Percentiles rank a stretch among this genome's conserved stretches.
These are phyloP conservation scores for Dryas integrifolia DNA, from an alignment of 331 rosid genomes.

Conservation along the genomic window DNA sequence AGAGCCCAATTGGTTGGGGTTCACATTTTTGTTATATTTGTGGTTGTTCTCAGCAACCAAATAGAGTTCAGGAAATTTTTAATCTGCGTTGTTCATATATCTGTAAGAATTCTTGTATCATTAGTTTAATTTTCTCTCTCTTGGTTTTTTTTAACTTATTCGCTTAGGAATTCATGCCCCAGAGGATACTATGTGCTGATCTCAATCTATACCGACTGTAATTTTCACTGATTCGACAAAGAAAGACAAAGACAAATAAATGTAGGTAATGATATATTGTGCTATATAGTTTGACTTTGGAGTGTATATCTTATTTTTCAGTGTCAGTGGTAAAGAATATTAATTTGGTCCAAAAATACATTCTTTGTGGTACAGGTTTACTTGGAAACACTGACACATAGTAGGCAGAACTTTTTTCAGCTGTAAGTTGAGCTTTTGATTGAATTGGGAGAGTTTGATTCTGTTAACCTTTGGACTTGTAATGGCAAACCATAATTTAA, in stretches of 20 bases:
- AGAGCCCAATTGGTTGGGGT: neutral
- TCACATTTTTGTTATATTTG: neutral
- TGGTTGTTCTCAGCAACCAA: neutral
- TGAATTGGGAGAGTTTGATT: neutral
- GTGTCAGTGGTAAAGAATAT: neutral
- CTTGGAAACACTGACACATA: neutral
- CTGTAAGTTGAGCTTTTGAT: constrained; percentile 17
- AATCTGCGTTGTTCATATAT: neutral
- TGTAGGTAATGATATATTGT: constrained; percentile 7
- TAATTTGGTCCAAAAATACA: neutral
- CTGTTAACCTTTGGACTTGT: constrained; percentile 7
- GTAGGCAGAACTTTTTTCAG: neutral
- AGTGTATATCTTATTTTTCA: neutral
- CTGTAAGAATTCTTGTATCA: neutral
- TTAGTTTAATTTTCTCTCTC: neutral
- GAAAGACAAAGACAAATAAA: too few species aligned
- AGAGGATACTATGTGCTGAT: neutral
- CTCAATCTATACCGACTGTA: neutral
- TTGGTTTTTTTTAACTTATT: neutral
- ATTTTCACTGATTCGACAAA: neutral
- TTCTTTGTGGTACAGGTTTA: constrained; percentile 23
- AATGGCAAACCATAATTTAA: constrained; percentile 38
- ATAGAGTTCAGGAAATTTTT: neutral
- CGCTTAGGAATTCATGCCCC: neutral
- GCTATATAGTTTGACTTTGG: neutral